Percentiles rank a stretch among this genome's conserved stretches.
Conservation (phyloP, 768 basidiomycete species). For the Lyophyllum decastes region DNA sequence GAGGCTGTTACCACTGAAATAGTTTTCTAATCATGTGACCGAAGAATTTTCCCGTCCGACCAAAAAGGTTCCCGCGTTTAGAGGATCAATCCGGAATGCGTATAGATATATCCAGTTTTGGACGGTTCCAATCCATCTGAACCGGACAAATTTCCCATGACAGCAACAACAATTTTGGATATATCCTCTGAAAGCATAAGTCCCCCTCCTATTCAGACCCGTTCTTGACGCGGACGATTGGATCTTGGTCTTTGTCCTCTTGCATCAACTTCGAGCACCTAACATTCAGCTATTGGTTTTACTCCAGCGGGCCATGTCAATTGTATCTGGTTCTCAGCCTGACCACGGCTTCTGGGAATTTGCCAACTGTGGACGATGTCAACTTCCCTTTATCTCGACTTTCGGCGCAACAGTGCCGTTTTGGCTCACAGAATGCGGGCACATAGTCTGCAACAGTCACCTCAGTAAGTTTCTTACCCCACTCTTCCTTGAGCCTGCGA, state of each 20-base stretch:
- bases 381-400: conserved; percentile 60
- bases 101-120: too few species aligned
- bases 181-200: too few species aligned
- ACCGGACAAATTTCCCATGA: too few species aligned
- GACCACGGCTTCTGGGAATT: conserved; percentile 82
- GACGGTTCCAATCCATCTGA: too few species aligned
- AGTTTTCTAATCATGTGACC: too few species aligned
- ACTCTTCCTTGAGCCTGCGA: neutral
- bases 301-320: conserved; percentile 36
- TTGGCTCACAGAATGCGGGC: conserved; percentile 89
- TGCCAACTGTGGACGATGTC: conserved; percentile 69
- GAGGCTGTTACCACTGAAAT: too few species aligned
- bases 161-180: too few species aligned
- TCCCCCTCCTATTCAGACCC: too few species aligned
- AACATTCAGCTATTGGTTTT: neutral
- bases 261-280: neutral
- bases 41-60: too few species aligned
- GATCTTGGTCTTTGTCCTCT: neutral
- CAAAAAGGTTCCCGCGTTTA: too few species aligned
- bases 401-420: conserved; percentile 67
- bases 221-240: too few species aligned
- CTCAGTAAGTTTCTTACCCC: conserved; percentile 53
- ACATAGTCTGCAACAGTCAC: conserved; percentile 84
- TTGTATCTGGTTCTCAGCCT: conserved; percentile 26
- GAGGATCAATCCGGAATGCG: too few species aligned